phyloP scores from a whole-genome alignment of 2,329 filamentous ascomycete species.

The Aspergillus nomiae region DNA sequence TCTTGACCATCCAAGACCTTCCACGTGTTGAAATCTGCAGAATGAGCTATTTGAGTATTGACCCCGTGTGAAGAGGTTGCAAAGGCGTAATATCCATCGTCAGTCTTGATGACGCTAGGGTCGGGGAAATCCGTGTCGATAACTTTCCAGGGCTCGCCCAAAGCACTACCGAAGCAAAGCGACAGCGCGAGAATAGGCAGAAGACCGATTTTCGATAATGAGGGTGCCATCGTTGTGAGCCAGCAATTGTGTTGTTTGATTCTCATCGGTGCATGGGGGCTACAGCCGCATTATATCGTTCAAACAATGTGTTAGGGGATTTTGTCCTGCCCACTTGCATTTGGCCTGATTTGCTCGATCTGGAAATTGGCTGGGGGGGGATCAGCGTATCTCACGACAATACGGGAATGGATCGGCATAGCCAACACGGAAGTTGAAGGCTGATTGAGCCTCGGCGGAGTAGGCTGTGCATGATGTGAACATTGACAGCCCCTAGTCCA shows the following conservation, averaged over 20 bases:
- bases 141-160: constrained; percentile 21
- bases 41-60: constrained; percentile 56
- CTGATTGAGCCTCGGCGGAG: background rate
- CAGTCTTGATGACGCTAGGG: constrained; percentile 52
- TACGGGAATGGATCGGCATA: background rate
- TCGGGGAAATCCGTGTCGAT: constrained; percentile 56
- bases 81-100: constrained; percentile 58
- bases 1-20: constrained; percentile 53
- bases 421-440: background rate
- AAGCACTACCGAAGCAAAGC: background rate
- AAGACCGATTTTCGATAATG: background rate
- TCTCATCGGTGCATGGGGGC: background rate
- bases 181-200: background rate
- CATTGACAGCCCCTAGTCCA: background rate
- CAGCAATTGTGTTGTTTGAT: background rate
- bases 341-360: background rate
- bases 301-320: background rate
- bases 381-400: background rate
- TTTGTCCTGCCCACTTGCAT: background rate
- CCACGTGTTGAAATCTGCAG: constrained; percentile 49
- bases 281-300: background rate
- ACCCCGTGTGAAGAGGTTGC: constrained; percentile 52
- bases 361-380: background rate
- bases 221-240: background rate
- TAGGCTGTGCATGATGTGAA: constrained; percentile 1